phyloP scores from a whole-genome alignment of 495 filamentous ascomycete species.

The Aspergillus nanangensis region DNA sequence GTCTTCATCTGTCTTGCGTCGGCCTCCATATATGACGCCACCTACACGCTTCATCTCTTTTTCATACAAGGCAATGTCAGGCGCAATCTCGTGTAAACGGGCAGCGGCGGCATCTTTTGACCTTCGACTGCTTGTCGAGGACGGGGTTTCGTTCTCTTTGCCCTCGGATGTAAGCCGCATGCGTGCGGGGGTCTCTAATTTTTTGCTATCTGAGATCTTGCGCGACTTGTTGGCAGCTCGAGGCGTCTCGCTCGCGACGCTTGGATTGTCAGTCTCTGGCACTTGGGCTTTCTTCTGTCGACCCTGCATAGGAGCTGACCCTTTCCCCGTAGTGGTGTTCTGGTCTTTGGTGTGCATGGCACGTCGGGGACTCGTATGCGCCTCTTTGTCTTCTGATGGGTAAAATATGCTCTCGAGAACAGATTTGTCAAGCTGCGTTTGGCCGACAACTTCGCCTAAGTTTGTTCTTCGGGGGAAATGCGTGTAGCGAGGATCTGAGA shows the following conservation, averaged over 20 bases:
- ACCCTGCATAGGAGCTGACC: constrained; percentile 11
- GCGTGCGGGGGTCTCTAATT: constrained; percentile 44
- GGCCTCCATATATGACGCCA: constrained; percentile 72
- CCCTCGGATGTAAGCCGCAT: constrained; percentile 42
- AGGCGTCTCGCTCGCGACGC: constrained; percentile 20
- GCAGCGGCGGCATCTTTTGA: constrained; percentile 80
- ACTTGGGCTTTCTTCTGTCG: constrained; percentile 16
- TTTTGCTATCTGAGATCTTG: constrained; percentile 19
- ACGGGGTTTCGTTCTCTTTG: constrained; percentile 86
- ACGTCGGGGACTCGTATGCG: constrained; percentile 17
- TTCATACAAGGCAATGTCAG: constrained; percentile 84
- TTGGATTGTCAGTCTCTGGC: constrained; percentile 12
- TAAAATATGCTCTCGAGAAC: constrained; percentile 55
- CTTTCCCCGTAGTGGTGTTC: constrained; percentile 19
- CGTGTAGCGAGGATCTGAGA: constrained; percentile 67
- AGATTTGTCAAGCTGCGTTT: constrained; percentile 62
- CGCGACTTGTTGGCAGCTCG: constrained; percentile 24
- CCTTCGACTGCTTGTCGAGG: constrained; percentile 71
- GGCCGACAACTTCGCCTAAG: constrained; percentile 85
- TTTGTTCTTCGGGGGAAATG: constrained; percentile 86
- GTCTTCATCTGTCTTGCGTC: constrained; percentile 49
- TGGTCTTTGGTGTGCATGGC: constrained; percentile 34
- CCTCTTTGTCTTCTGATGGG: constrained; percentile 26
- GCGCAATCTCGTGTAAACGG: constrained; percentile 67
- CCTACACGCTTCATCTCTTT: constrained; percentile 89